Conservation (phyloP, 495 filamentous ascomycete species). For the Xylaria palmicola region DNA sequence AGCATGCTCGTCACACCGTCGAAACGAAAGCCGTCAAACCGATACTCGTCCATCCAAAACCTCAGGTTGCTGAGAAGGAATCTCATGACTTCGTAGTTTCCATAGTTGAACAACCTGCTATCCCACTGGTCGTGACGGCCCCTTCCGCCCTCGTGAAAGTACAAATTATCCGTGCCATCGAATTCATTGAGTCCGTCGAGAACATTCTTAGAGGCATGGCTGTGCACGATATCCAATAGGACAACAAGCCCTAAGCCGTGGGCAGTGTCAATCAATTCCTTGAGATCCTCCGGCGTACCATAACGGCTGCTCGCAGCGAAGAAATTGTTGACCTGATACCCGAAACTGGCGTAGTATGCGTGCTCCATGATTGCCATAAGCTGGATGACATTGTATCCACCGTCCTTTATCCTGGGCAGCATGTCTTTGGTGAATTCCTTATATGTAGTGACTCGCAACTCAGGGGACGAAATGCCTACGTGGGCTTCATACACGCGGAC, state of each 20-base stretch:
- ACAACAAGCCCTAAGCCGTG: conserved; percentile 90
- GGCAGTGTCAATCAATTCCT: conserved; percentile 93
- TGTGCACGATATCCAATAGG: conserved; percentile 94
- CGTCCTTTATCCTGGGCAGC: conserved; percentile 82
- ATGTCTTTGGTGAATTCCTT: conserved; percentile 94
- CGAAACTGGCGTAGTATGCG: conserved; percentile 98
- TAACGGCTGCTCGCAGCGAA: conserved; percentile 97
- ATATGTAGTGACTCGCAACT: conserved; percentile 84
- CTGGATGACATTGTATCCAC: conserved; percentile 97
- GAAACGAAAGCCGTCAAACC: conserved; percentile 95
- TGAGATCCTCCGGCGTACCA: conserved; percentile 89
- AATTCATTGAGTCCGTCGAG: conserved; percentile 92
- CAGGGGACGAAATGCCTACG: conserved; percentile 93
- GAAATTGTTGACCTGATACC: conserved; percentile 98
- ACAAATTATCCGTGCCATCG: conserved; percentile 89
- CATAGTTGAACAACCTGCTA: conserved; percentile 95
- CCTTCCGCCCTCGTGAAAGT: conserved; percentile 85
- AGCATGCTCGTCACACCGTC: conserved; percentile 99
- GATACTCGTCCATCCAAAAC: conserved; percentile 99
- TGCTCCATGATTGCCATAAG: conserved; percentile 99
- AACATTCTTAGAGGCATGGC: conserved; percentile 96
- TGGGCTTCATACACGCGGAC: conserved; percentile 95
- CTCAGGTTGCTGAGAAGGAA: conserved; percentile 94
- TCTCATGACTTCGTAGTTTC: conserved; percentile 86
- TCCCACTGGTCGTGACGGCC: conserved; percentile 94